phyloP scores from a whole-genome alignment of 257 asterid species.

The Ilex aquifolium region DNA sequence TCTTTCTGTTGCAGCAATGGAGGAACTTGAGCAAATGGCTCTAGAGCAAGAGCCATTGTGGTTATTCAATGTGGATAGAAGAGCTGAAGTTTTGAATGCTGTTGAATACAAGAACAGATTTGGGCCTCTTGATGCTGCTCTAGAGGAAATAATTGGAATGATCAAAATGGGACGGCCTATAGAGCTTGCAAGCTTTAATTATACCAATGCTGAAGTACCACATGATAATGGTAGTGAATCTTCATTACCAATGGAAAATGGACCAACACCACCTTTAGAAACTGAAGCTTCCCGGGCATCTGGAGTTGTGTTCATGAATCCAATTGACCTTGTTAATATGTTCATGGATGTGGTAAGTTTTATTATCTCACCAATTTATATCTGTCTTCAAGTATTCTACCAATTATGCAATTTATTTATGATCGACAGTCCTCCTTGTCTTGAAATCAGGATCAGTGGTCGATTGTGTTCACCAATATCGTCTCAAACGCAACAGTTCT shows the following conservation, averaged over 20 bases:
- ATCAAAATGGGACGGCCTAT: slow-evolving; percentile 20
- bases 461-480: slow-evolving; percentile 38
- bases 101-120: slow-evolving; percentile 39
- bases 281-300: slow-evolving; percentile 40
- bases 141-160: slow-evolving; percentile 40
- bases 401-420: too few relatives aligned
- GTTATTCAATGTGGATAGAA: slow-evolving; percentile 24
- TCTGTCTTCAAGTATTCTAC: not conserved
- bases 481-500: slow-evolving; percentile 38
- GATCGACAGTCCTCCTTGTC: not conserved
- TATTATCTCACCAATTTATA: not conserved
- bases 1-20: slow-evolving; percentile 36
- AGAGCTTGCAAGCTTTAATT: slow-evolving; percentile 23
- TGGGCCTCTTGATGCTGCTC: slow-evolving; percentile 28
- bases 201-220: slow-evolving; percentile 4
- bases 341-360: slow-evolving; percentile 47
- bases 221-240: not conserved
- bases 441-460: slow-evolving; percentile 41
- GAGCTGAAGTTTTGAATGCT: slow-evolving; percentile 31
- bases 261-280: not conserved
- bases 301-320: slow-evolving; percentile 36
- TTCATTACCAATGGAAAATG: slow-evolving; percentile 1
- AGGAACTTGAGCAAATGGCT: slow-evolving; percentile 37
- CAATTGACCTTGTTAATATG: slow-evolving; percentile 30
- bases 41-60: slow-evolving; percentile 39